Evolutionary conservation across 139 green algal genomes (phyloP), one percentile per base, ranked within the genome.

Genomic region (Volvox reticuliferus): DNA sequence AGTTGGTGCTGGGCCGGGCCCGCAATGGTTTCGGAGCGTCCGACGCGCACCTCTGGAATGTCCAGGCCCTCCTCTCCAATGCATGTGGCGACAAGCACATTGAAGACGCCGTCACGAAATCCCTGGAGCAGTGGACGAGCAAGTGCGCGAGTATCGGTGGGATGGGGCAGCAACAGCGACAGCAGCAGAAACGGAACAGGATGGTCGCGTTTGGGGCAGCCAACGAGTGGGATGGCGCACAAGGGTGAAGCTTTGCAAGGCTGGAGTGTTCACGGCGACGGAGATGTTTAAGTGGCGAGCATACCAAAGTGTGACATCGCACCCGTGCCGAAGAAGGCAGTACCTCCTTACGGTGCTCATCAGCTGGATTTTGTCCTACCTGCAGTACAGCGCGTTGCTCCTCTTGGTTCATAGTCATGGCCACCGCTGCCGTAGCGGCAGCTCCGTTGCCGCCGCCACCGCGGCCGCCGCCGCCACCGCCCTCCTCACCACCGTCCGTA

Each of bases 61-160:
- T 99, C 98, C 78, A 99, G 94, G 0, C 98, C 98, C 93, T 99
- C 98, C 93, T 99, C 98, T 0, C 96, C 98, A 76, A 99, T 98
- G 92, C 96, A 98, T 0, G 98, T 99, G 20, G 98, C 97, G 68
- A 99, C 97, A 89, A 98, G 92, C 86, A 96, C 93, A 86, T 98
- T 98, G 91, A 97, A 97, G 13, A 69, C 37, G 18, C 95, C 93
- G 0, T 89, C 92, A 24, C 93, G 87, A 90, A 97, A 97, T 37
- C 92, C 95, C 61, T 90, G 61, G 79, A 55, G 44, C 44, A 55
- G 44, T 55, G 9, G 44, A 55, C 44, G 9, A 55, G 44, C 44
- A 9, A 55, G 9, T 9, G 44, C 44, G 44, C 44, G 44, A 55
- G 9, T 9, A 9, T 9, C 44, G 44, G 44, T 55, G 44, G 5